phyloP scores from a whole-genome alignment of 2,329 filamentous ascomycete species.

The Coniochaeta pulveracea region DNA sequence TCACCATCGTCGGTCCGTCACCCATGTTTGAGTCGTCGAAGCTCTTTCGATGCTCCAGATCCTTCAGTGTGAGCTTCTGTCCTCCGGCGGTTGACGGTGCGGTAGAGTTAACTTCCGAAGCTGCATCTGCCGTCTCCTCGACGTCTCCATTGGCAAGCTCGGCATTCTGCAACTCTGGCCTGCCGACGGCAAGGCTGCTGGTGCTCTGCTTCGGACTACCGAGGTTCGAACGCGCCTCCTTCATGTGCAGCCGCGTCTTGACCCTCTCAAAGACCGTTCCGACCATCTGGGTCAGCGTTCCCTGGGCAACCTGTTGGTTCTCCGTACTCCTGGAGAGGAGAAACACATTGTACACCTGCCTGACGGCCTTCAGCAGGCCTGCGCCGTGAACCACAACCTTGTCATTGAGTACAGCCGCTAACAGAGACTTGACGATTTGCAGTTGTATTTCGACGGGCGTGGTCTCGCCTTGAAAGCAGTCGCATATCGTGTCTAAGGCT shows the following conservation, averaged over 20 bases:
- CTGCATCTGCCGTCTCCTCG: constrained; percentile 24
- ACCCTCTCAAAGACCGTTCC: constrained; percentile 96
- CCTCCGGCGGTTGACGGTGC: constrained; percentile 18
- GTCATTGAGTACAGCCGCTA: constrained; percentile 93
- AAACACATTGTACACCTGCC: constrained; percentile 98
- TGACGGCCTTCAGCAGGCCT: constrained; percentile 88
- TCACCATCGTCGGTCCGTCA: constrained; percentile 57
- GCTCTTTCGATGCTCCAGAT: constrained; percentile 56
- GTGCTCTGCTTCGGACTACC: constrained; percentile 38
- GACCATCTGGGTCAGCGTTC: constrained; percentile 96
- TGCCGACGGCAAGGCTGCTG: constrained; percentile 28
- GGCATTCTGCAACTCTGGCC: constrained; percentile 13
- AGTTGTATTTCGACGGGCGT: constrained; percentile 88
- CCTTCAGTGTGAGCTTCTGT: constrained; percentile 52
- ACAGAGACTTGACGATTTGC: constrained; percentile 93
- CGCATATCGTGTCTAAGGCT: constrained; percentile 97
- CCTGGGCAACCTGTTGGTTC: constrained; percentile 95
- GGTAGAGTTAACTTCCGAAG: constrained; percentile 15
- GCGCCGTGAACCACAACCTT: constrained; percentile 98
- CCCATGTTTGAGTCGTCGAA: constrained; percentile 58
- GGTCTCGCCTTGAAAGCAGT: constrained; percentile 95
- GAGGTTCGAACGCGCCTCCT: constrained; percentile 61
- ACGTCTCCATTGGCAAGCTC: constrained; percentile 25
- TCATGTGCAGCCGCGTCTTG: constrained; percentile 74
- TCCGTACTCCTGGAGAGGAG: constrained; percentile 84